Evolutionary conservation across 2,329 filamentous ascomycete species (phyloP), one percentile per base, ranked within the genome.

Genomic region (Harringtonia aguacate): DNA sequence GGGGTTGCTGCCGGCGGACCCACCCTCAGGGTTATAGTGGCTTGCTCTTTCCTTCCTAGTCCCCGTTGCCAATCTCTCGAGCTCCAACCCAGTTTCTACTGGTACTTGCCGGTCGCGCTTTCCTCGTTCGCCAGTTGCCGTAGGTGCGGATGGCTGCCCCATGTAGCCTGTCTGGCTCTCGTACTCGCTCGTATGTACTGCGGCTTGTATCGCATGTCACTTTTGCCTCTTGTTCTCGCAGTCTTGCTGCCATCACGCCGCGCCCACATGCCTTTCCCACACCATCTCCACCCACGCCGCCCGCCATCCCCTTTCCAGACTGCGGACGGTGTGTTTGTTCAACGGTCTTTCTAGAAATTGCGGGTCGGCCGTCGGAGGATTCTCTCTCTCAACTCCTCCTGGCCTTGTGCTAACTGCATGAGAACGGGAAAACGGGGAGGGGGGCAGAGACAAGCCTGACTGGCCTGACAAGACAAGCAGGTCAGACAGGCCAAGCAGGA

Each of bases 341-440:
- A 68, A 69, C 66, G 64, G 63, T 60, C 59, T 49, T 64, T 67
- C 60, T 64, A 63, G 60, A 65, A 64, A 61, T 59, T 64, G 63
- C 62, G 66, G 67, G 62, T 55, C 67, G 54, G 53, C 52, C 53
- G 52, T 68, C 66, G 65, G 65, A 69, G 63, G 61, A 64, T 68
- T 68, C 61, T 64, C 58, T 61, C 56, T 62, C 59, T 58, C 29
- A 29, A 20, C 14, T 18, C 18, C 13, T 27, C 34, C 35, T 43
- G 34, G 35, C 8, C 34, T 22, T 27, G 34, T 38, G 10, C 35
- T 33, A 17, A 24, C 22, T 27, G 40, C 29, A 35, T 41, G 40
- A 47, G 39, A 35, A 27, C 41, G 31, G 39, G 38, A 39, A 24
- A 17, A 33, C 18, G 20, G 39, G 33, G 10, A 22, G 39, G 35